Evolutionary conservation across 2,329 filamentous ascomycete genomes (phyloP).

Genomic region (Rosellinia necatrix): DNA sequence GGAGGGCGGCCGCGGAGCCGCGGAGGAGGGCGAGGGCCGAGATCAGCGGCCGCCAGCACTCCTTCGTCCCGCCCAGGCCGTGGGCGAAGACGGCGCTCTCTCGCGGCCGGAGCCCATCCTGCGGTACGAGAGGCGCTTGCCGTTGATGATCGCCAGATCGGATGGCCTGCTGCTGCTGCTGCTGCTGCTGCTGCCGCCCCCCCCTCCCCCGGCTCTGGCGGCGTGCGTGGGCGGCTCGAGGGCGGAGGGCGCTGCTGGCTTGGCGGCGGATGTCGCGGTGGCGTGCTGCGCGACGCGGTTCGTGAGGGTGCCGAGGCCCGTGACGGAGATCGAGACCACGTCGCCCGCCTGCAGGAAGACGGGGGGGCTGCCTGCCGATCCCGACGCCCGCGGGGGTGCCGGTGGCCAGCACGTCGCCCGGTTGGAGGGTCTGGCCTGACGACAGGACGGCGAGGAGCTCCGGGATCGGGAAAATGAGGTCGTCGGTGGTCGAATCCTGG

Average conservation of each 20-base stretch:
- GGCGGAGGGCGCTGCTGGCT: neutral
- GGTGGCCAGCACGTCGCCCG: constrained; percentile 22
- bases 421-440: constrained; percentile 18
- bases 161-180: no score
- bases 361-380: constrained; percentile 21
- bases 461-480: constrained; percentile 23
- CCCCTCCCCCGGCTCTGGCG: neutral
- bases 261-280: neutral
- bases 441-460: constrained; percentile 19
- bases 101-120: constrained; percentile 4
- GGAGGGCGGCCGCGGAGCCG: neutral
- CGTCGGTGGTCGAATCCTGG: constrained; percentile 21
- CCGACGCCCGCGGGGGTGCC: constrained; percentile 26
- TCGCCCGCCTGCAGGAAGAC: constrained; percentile 21
- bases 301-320: constrained; percentile 17
- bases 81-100: constrained; percentile 17
- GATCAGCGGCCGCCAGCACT: constrained; percentile 22
- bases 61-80: constrained; percentile 20
- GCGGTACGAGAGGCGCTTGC: constrained; percentile 12
- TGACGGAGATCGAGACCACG: constrained; percentile 23
- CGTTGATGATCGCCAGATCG: constrained; percentile 9
- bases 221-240: constrained; percentile 16
- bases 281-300: constrained; percentile 18
- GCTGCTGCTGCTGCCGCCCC: no score
- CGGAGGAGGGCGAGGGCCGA: constrained; percentile 4